Conservation (phyloP, 345 rosid species). For the Brassica carinata region DNA sequence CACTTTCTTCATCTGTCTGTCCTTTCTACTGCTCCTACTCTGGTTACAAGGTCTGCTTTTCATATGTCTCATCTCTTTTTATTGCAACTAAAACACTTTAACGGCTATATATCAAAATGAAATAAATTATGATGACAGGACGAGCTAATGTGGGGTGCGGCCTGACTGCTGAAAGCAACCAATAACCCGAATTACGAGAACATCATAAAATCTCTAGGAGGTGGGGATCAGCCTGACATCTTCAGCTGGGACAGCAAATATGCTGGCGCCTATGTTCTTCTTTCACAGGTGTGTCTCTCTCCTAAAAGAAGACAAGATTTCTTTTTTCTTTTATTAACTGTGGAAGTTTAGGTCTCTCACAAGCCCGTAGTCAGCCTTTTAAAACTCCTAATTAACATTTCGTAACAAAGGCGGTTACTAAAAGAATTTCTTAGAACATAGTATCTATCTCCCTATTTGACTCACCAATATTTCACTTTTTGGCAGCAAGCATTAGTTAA, state of each 20-base stretch:
- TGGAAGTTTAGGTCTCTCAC: no score
- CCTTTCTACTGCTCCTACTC: conserved; percentile 93
- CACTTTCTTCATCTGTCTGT: conserved; percentile 77
- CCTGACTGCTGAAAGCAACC: conserved; percentile 67
- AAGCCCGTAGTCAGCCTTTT: no score
- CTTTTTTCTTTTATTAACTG: no score
- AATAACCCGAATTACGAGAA: conserved; percentile 62
- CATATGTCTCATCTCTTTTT: not conserved
- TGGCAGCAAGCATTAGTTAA: conserved; percentile 61
- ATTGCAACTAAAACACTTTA: not conserved
- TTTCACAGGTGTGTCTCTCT: conserved; percentile 55
- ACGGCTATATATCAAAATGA: not conserved
- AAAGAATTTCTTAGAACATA: no score
- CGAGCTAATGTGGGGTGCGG: conserved; percentile 86
- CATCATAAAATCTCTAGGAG: conserved; percentile 61
- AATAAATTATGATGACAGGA: conserved; percentile 49
- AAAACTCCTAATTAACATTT: no score
- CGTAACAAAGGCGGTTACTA: no score
- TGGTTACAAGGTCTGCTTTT: conserved; percentile 65
- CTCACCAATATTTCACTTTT: not conserved
- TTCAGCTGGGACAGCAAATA: conserved; percentile 96
- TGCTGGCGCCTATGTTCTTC: conserved; percentile 82
- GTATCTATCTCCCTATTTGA: conserved; percentile 1
- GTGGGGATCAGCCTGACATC: conserved; percentile 70
- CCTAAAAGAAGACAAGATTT: not conserved